phyloP scores from a whole-genome alignment of 164 flowering plant species.

The Sextonia rubra region DNA sequence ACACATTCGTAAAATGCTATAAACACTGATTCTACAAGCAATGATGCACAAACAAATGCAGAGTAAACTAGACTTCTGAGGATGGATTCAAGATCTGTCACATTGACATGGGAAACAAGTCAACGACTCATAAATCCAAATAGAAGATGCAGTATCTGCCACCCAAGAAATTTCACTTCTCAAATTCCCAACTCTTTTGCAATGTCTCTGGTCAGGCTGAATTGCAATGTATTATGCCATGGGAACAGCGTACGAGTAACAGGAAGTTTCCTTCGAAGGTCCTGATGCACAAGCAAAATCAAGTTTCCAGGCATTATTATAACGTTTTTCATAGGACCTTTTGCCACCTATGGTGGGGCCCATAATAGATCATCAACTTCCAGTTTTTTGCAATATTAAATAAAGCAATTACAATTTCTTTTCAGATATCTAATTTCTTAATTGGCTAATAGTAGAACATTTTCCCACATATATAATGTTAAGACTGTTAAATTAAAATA shows the following conservation, averaged over 20 bases:
- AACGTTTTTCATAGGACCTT: background rate
- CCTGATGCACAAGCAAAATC: slow-evolving; percentile 45
- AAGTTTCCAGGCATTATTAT: background rate
- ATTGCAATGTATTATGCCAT: slow-evolving; percentile 85
- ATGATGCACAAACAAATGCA: background rate
- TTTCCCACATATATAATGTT: background rate
- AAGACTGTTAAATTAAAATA: background rate
- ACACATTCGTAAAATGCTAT: background rate
- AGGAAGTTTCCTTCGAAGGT: slow-evolving; percentile 93
- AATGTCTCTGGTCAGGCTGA: slow-evolving; percentile 76
- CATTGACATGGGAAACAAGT: background rate
- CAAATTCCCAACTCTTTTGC: slow-evolving; percentile 67
- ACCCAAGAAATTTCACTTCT: slow-evolving; percentile 32
- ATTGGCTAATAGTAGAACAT: background rate
- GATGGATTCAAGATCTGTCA: background rate
- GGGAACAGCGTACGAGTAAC: slow-evolving; percentile 94
- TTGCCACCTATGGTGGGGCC: too few species aligned
- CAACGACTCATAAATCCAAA: background rate
- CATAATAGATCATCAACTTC: background rate
- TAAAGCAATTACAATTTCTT: background rate
- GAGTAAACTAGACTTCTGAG: background rate
- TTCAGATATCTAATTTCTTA: background rate
- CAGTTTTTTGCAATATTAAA: background rate
- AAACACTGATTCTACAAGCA: background rate
- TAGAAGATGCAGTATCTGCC: background rate